phyloP scores from a whole-genome alignment of 2,329 filamentous ascomycete genomes.

The Diaporthe sp. region DNA sequence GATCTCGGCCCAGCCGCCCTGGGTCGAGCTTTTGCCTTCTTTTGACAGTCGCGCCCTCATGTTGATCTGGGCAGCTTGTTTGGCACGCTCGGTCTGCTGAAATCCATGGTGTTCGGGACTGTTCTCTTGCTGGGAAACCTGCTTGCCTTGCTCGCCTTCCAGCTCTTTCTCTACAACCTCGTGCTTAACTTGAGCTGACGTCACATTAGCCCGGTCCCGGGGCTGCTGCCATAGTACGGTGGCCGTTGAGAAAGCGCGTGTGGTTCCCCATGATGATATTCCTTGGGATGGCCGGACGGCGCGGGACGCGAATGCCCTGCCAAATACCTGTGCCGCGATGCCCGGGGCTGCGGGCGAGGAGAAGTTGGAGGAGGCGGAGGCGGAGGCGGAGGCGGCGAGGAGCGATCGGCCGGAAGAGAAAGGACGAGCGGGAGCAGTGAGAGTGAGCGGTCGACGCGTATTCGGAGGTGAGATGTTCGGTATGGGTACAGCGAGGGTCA shows the following conservation, averaged over 20 bases:
- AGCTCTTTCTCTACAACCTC: constrained; percentile 29
- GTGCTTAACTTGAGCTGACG: constrained; percentile 36
- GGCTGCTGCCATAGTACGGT: constrained; percentile 42
- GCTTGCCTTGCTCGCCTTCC: constrained; percentile 42
- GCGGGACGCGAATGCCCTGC: constrained; percentile 40
- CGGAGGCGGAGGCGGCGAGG: not conserved
- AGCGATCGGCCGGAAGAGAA: constrained; percentile 29
- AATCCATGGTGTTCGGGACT: constrained; percentile 56
- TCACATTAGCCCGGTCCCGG: constrained; percentile 37
- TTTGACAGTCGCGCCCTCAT: constrained; percentile 89
- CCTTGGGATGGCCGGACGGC: constrained; percentile 39
- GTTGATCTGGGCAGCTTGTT: constrained; percentile 90
- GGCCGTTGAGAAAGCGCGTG: constrained; percentile 48
- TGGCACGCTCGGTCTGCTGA: constrained; percentile 81
- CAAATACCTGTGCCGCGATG: constrained; percentile 27
- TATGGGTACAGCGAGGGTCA: not conserved
- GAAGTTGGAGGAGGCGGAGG: not conserved
- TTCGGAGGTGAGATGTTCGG: constrained; percentile 41
- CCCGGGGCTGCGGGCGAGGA: constrained; percentile 17
- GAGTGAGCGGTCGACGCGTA: not conserved
- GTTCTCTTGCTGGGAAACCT: constrained; percentile 51
- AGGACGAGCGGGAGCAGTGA: not conserved
- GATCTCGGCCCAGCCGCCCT: constrained; percentile 79
- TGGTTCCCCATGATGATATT: constrained; percentile 40
- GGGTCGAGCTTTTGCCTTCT: constrained; percentile 73